Conservation (phyloP, 257 asterid species). For the Coffea eugenioides region DNA sequence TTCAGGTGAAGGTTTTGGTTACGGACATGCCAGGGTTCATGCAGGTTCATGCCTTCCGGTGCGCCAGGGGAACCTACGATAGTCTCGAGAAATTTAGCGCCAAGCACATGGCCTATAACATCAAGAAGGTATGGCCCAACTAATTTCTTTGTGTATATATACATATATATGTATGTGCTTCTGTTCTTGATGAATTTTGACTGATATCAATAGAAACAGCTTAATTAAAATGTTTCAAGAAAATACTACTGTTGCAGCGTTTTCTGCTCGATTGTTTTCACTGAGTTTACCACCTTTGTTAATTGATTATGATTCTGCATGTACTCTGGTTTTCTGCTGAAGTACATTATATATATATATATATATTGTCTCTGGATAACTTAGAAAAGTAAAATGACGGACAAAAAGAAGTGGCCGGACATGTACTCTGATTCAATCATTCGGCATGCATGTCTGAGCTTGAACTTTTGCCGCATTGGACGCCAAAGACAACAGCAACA, state of each 20-base stretch:
- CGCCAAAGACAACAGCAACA: background rate
- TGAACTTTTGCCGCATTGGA: background rate
- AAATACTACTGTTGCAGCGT: too few species aligned
- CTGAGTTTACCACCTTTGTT: too few species aligned
- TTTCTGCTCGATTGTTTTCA: too few species aligned
- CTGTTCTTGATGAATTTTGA: background rate
- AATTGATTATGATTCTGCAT: background rate
- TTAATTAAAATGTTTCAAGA: too few species aligned
- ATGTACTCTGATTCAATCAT: background rate
- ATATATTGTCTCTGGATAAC: too few species aligned
- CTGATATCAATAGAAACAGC: background rate
- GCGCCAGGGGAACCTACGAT: constrained; percentile 56
- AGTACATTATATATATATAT: background rate
- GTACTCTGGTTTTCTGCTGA: background rate
- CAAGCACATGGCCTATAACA: constrained; percentile 56
- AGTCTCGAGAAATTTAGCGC: constrained; percentile 60
- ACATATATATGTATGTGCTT: background rate
- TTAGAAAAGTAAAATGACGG: too few species aligned
- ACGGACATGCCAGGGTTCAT: constrained; percentile 75
- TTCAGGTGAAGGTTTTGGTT: constrained; percentile 57
- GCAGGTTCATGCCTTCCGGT: constrained; percentile 70
- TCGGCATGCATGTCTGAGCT: background rate
- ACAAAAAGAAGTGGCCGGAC: background rate
- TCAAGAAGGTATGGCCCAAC: constrained; percentile 49
- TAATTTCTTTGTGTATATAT: background rate